Evolutionary conservation across 208 protist genomes (phyloP).

Genomic region (Leishmania tropica): DNA sequence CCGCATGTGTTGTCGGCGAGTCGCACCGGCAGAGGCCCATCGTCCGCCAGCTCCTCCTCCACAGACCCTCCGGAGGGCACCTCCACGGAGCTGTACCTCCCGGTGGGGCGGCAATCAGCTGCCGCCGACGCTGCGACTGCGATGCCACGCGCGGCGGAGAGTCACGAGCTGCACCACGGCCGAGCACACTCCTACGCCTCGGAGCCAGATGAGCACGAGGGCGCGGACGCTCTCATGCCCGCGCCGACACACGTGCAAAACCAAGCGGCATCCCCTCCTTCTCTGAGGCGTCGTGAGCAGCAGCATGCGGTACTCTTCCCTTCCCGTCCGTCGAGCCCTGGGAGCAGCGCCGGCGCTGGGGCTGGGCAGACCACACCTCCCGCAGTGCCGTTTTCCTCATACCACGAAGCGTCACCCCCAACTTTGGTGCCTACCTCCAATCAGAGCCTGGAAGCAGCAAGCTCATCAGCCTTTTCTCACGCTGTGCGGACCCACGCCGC

Average conservation of each 20-base stretch:
- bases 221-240: constrained; percentile 21
- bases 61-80: constrained; percentile 26
- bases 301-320: neutral
- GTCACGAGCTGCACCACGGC: constrained; percentile 15
- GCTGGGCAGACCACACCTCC: neutral
- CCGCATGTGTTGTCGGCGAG: neutral
- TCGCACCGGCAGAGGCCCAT: neutral
- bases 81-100: constrained; percentile 29
- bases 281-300: neutral
- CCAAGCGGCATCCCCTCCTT: neutral
- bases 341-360: neutral
- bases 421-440: neutral
- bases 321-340: neutral
- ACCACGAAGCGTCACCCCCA: neutral
- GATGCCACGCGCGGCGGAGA: neutral
- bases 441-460: neutral
- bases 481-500: neutral
- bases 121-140: neutral
- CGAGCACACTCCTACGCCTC: constrained; percentile 29
- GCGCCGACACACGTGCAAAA: neutral
- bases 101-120: neutral
- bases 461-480: neutral
- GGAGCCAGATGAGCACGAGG: constrained; percentile 10
- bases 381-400: too few relatives aligned
- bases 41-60: constrained; percentile 15